A percentile compares a stretch with the other conserved stretches of the same genome.
phyloP scores from a whole-genome alignment of 2,329 filamentous ascomycete species.

The Xylariaceae sp. region DNA sequence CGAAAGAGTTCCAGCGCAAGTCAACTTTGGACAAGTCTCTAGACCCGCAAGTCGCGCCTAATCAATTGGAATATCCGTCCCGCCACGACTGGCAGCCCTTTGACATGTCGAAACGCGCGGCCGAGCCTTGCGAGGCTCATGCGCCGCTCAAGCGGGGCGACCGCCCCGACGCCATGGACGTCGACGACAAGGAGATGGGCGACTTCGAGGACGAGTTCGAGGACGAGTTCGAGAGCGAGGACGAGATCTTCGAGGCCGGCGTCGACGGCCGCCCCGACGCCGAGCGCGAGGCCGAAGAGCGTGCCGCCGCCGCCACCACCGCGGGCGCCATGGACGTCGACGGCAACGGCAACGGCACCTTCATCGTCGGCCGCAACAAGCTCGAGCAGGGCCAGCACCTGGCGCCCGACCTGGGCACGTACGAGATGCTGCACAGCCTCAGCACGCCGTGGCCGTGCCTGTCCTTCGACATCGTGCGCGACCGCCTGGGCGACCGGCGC shows the following conservation, averaged over 20 bases:
- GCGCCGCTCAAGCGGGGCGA: slow-evolving; percentile 52
- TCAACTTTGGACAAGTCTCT: slow-evolving; percentile 16
- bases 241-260: slow-evolving; percentile 90
- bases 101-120: slow-evolving; percentile 54
- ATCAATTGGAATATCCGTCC: no score
- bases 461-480: slow-evolving; percentile 86
- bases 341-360: slow-evolving; percentile 61
- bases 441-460: slow-evolving; percentile 95
- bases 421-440: slow-evolving; percentile 94
- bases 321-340: slow-evolving; percentile 92
- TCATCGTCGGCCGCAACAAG: slow-evolving; percentile 91
- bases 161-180: slow-evolving; percentile 55
- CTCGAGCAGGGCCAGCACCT: slow-evolving; percentile 86
- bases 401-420: slow-evolving; percentile 85
- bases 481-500: slow-evolving; percentile 79
- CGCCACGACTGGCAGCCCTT: no score
- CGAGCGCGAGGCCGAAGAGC: slow-evolving; percentile 85
- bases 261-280: slow-evolving; percentile 89
- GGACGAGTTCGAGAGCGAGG: slow-evolving; percentile 79
- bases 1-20: no score
- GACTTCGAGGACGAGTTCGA: slow-evolving; percentile 96
- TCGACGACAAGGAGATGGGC: slow-evolving; percentile 53
- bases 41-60: no score
- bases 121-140: slow-evolving; percentile 39
- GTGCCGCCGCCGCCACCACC: no score